phyloP scores from a whole-genome alignment of 495 filamentous ascomycete species.

The Baudoinia panamericana region DNA sequence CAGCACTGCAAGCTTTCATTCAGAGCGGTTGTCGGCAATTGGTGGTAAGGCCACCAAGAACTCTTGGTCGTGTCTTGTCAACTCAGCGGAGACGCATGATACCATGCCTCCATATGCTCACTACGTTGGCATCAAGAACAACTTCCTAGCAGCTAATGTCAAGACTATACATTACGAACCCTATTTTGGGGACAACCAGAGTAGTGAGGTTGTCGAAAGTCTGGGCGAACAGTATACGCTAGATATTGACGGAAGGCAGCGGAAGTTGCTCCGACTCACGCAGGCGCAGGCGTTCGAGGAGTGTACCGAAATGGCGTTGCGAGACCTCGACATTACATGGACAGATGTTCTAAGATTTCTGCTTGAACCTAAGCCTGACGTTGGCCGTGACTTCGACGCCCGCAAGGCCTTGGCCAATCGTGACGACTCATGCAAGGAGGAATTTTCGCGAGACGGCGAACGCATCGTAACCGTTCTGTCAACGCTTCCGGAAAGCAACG shows the following conservation, averaged over 20 bases:
- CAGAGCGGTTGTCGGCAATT: neutral
- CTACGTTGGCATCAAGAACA: slow-evolving; percentile 19
- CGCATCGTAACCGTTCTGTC: slow-evolving; percentile 21
- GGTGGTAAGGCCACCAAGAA: slow-evolving; percentile 1
- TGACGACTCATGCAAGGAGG: slow-evolving; percentile 24
- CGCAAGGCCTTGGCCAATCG: slow-evolving; percentile 9
- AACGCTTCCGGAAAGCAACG: slow-evolving; percentile 17
- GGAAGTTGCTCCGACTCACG: slow-evolving; percentile 5
- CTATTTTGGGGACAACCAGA: slow-evolving; percentile 25
- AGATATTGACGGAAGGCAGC: slow-evolving; percentile 5
- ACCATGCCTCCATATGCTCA: slow-evolving; percentile 17
- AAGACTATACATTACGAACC: slow-evolving; percentile 22
- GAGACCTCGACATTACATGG: slow-evolving; percentile 23
- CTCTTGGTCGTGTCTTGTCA: neutral
- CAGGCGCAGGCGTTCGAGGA: slow-evolving; percentile 14
- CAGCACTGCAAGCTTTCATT: too few species aligned
- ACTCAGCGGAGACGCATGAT: neutral
- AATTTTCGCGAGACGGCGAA: slow-evolving; percentile 24
- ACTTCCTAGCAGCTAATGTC: slow-evolving; percentile 25
- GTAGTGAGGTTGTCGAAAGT: slow-evolving; percentile 5
- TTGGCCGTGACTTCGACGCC: slow-evolving; percentile 2
- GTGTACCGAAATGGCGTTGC: slow-evolving; percentile 19
- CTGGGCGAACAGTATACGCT: slow-evolving; percentile 15
- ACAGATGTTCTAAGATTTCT: slow-evolving; percentile 22
- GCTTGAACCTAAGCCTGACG: slow-evolving; percentile 7